Conservation (phyloP, 306 rosid species). For the Cucurbita argyrosperma region DNA sequence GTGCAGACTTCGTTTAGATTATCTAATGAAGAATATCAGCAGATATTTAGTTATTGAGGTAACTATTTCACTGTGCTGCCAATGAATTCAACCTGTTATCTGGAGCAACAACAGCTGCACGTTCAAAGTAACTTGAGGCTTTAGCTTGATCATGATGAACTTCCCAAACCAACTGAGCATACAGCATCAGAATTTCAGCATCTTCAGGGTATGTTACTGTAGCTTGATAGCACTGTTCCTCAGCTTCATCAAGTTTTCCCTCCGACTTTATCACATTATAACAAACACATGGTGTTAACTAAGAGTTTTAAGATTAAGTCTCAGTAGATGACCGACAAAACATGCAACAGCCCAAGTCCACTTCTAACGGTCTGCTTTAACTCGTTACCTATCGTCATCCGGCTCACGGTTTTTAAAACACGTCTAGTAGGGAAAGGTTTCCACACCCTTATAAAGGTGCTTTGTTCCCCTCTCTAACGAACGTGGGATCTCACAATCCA, state of each 20-base stretch:
- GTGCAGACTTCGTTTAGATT: not conserved
- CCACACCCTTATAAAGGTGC: too few relatives aligned
- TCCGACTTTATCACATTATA: constrained; percentile 35
- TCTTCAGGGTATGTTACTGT: constrained; percentile 57
- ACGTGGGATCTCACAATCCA: too few relatives aligned
- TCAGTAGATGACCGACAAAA: not conserved
- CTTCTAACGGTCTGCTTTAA: too few relatives aligned
- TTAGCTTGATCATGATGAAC: constrained; percentile 49
- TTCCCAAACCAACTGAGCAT: constrained; percentile 72
- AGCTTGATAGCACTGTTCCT: constrained; percentile 53
- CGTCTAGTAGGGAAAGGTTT: too few relatives aligned
- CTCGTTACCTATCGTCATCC: too few relatives aligned
- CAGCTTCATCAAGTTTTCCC: constrained; percentile 62
- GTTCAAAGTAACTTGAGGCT: constrained; percentile 51
- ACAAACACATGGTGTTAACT: not conserved
- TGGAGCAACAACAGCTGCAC: constrained; percentile 47
- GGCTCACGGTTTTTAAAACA: too few relatives aligned
- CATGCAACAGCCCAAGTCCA: too few relatives aligned
- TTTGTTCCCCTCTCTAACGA: too few relatives aligned
- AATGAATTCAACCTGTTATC: constrained; percentile 41
- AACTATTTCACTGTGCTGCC: not conserved
- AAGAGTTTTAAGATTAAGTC: not conserved
- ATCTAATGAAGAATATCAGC: not conserved
- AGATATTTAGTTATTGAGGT: not conserved
- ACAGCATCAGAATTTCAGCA: constrained; percentile 42